A percentile compares a stretch with the other conserved stretches of the same genome.
These are phyloP conservation scores for Fusarium acutatum DNA, from an alignment of 2,329 filamentous ascomycete species.

Conservation along the genomic window DNA sequence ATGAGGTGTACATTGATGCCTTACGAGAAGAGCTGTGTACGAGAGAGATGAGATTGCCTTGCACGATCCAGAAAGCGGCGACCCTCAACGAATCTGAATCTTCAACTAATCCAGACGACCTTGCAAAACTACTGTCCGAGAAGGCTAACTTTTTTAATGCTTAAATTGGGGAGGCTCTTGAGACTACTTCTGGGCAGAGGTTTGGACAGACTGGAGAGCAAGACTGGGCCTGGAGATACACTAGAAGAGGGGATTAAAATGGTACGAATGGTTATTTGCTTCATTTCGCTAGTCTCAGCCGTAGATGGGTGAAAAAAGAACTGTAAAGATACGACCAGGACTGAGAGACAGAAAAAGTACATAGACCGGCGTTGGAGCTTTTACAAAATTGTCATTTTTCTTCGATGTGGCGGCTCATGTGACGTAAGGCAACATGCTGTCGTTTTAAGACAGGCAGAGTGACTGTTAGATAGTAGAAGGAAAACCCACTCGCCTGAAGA, in stretches of 20 bases:
- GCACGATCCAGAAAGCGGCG: background rate
- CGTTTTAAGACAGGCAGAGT: background rate
- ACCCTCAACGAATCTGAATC: background rate
- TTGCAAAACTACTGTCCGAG: background rate
- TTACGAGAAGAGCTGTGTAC: conserved; percentile 1
- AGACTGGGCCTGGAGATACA: background rate
- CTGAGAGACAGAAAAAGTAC: background rate
- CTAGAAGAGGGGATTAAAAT: background rate
- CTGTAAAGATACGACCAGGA: background rate
- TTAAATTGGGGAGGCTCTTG: background rate
- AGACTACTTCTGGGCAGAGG: background rate
- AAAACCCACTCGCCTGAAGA: background rate
- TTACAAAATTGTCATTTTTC: background rate
- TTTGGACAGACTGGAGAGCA: background rate
- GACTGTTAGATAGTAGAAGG: background rate
- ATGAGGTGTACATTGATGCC: background rate
- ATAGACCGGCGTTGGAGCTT: background rate
- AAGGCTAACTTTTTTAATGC: background rate
- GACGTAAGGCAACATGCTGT: background rate
- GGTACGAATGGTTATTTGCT: background rate
- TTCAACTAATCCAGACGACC: background rate
- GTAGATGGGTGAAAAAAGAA: background rate
- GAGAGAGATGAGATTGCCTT: background rate
- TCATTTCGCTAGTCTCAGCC: background rate
- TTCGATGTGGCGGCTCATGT: background rate